These are phyloP conservation scores for Trapa bicornis DNA, from an alignment of 345 rosid species.

Conservation along the genomic window DNA sequence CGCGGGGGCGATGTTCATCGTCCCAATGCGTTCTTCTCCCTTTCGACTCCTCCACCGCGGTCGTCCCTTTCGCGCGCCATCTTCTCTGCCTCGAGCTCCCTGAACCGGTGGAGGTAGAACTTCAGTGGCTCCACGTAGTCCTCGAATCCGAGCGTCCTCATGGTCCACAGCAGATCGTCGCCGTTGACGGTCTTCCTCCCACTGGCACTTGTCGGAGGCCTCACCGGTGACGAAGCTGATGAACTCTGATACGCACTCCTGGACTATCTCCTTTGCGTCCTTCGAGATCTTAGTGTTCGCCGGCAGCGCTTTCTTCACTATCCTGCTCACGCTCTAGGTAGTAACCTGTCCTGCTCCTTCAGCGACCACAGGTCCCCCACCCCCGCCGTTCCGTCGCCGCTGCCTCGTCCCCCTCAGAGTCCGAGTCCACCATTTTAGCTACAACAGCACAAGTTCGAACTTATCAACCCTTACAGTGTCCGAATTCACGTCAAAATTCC, in stretches of 20 bases:
- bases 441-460: no score
- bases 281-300: constrained; percentile 69
- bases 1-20: not conserved
- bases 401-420: constrained; percentile 23
- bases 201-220: constrained; percentile 70
- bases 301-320: constrained; percentile 63
- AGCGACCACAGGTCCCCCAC: constrained; percentile 16
- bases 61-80: constrained; percentile 11
- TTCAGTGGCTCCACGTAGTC: constrained; percentile 61
- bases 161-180: constrained; percentile 47
- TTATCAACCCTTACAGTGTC: not conserved
- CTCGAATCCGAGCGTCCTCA: constrained; percentile 70
- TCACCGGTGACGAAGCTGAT: constrained; percentile 70
- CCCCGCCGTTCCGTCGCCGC: no score
- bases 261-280: constrained; percentile 67
- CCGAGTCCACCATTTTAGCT: constrained; percentile 45
- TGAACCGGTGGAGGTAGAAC: constrained; percentile 56
- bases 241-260: constrained; percentile 78
- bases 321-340: constrained; percentile 71
- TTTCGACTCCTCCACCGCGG: constrained; percentile 12
- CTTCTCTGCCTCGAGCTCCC: constrained; percentile 68
- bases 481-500: not conserved
- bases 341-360: constrained; percentile 55
- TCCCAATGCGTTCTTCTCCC: constrained; percentile 9
- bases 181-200: constrained; percentile 77